Evolutionary conservation across 2,329 filamentous ascomycete species (phyloP).

Genomic region (Fusarium equiseti): DNA sequence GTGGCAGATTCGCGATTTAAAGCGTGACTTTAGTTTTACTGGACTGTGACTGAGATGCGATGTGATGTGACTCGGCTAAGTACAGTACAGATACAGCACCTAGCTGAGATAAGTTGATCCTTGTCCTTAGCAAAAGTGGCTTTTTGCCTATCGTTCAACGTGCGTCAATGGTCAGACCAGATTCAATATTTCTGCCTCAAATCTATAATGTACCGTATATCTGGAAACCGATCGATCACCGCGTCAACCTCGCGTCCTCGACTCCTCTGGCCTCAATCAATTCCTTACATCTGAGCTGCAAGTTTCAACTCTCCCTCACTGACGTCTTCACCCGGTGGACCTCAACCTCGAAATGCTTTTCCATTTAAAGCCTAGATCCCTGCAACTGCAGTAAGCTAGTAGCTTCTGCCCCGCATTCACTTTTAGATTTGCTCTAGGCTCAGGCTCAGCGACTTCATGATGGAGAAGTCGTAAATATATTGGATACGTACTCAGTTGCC

Average conservation of each 20-base stretch:
- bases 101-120: not conserved
- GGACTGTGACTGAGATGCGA: not conserved
- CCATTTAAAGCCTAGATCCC: conserved; percentile 30
- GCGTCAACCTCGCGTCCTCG: not conserved
- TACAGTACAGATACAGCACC: not conserved
- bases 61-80: conserved; percentile 18
- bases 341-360: conserved; percentile 23
- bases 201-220: not conserved
- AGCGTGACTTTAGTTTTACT: conserved; percentile 16
- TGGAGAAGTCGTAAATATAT: conserved; percentile 2
- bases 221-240: conserved; percentile 1
- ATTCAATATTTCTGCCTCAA: conserved; percentile 27
- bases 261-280: conserved; percentile 5
- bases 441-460: not conserved
- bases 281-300: conserved; percentile 29
- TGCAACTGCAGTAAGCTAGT: conserved; percentile 10
- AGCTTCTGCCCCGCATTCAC: conserved; percentile 37
- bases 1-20: conserved; percentile 32
- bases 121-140: conserved; percentile 30
- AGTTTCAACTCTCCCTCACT: conserved; percentile 41
- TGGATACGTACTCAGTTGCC: conserved; percentile 15
- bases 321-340: conserved; percentile 29
- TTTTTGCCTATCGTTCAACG: conserved; percentile 20
- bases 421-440: conserved; percentile 2
- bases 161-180: conserved; percentile 35